phyloP scores from a whole-genome alignment of 139 green algal genomes.

The Chlamydomonas sp. region DNA sequence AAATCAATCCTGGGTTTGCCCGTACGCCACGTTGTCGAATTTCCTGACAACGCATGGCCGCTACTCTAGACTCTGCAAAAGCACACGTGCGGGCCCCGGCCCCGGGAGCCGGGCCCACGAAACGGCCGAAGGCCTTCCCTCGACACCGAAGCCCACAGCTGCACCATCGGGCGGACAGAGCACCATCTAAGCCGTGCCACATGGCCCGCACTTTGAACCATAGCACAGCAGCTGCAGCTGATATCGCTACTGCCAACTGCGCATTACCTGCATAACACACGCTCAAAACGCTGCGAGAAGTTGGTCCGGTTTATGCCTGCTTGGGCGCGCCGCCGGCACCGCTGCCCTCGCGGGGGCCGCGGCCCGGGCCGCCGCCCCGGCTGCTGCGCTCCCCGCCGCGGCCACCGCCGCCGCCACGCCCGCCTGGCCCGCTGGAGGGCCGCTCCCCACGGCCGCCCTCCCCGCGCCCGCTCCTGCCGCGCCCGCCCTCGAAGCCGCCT shows the following conservation, averaged over 20 bases:
- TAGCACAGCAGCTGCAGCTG: neutral
- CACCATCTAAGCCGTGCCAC: no score
- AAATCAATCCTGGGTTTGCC: no score
- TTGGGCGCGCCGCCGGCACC: neutral
- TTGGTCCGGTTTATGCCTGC: neutral
- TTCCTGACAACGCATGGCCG: no score
- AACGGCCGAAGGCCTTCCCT: no score
- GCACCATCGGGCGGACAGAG: no score
- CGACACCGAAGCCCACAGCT: no score
- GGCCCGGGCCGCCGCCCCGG: constrained; percentile 7
- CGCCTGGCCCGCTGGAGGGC: constrained; percentile 1
- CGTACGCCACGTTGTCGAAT: no score
- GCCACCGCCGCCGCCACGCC: neutral
- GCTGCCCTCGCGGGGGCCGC: neutral
- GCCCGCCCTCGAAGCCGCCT: constrained; percentile 29
- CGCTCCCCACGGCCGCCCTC: constrained; percentile 27
- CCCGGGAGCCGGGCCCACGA: no score
- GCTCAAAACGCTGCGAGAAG: neutral
- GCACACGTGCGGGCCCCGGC: no score
- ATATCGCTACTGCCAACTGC: no score
- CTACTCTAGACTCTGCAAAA: no score
- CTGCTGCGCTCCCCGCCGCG: neutral
- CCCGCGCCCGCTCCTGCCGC: constrained; percentile 15
- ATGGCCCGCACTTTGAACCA: no score
- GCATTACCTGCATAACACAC: neutral